Base-by-base conservation (phyloP, 331 rosid genomes). In the Spiraea crenata region DNA sequence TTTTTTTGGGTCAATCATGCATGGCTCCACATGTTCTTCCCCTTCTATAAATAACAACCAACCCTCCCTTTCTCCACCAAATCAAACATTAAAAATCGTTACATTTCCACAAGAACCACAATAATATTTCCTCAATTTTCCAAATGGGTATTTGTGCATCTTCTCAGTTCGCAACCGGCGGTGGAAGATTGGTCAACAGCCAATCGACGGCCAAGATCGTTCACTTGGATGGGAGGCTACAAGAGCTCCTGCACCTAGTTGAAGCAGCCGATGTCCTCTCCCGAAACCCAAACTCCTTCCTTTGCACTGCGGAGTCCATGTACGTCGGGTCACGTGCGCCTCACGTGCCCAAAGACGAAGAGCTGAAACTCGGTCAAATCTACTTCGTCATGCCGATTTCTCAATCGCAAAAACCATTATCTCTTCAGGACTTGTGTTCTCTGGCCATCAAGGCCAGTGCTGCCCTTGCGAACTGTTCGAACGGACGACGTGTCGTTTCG, bases 141-240 rank as follows among this genome's bases (percentile, higher is more conserved):
- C 20, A 7, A 44, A 89, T 88, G 98, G 98, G 98, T 13, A 58
- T 38, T 7, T 82, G 95, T 70, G 73, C 84, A 56, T 90, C 98
- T 7, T 65, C 82, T 67, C 78, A 76, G 25, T 14, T 41, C 45
- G 7, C 72, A 62, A 56, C 46, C 57, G 73, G 74, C 65, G 63
- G 63, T 39, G 75, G 70, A 41, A 41, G 25, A 42, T 9, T 68
- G 9, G 50, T 69, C 3, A 58, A 41, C 6, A 74, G 69, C 76
- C 45, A 65, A 67, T 51, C 37, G 7, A 71, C 50, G 1, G 75
- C 77, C 61, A 88, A 82, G 75, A 54, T 92, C 40, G 54, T 92
- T 58, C 77, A 78, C 74, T 59, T 67, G 76, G 88, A 89, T 3
- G 95, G 91, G 42, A 80, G n/a, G 41, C 44, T 88, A 6, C 79